Evolutionary conservation across 2,329 filamentous ascomycete genomes (phyloP).

Genomic region (Colletotrichum coccodes): DNA sequence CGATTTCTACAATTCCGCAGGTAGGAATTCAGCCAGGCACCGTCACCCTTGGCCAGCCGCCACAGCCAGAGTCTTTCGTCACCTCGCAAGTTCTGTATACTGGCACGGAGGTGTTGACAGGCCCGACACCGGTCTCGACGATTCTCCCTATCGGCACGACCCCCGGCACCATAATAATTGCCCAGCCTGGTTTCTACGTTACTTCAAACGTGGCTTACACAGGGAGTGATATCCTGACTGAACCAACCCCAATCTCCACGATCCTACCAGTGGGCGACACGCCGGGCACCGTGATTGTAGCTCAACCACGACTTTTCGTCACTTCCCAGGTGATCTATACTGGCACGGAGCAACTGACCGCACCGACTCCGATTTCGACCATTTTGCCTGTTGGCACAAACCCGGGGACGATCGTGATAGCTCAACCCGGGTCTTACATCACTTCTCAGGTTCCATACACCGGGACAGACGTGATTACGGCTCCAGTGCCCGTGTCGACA

Average conservation of each 20-base stretch:
- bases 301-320: not conserved
- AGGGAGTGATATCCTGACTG: not conserved
- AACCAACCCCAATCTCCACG: not conserved
- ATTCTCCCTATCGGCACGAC: not conserved
- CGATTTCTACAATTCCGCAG: not conserved
- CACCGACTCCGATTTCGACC: conserved; percentile 1
- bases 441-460: conserved; percentile 15
- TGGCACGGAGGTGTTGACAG: not conserved
- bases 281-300: not conserved
- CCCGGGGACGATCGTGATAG: conserved; percentile 23
- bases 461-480: not conserved
- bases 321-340: not conserved
- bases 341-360: not conserved
- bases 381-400: conserved; percentile 2
- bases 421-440: conserved; percentile 9
- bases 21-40: not conserved
- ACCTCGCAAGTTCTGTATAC: not conserved
- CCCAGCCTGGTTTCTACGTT: conserved; percentile 10
- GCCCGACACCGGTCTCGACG: conserved; percentile 1
- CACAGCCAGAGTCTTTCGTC: not conserved
- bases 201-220: conserved; percentile 20
- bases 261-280: not conserved
- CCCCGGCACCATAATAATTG: conserved; percentile 23
- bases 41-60: not conserved
- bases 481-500: conserved; percentile 12